A percentile compares a stretch with the other conserved stretches of the same genome.
phyloP scores from a whole-genome alignment of 768 basidiomycete species.

The Chalciporus chontae region DNA sequence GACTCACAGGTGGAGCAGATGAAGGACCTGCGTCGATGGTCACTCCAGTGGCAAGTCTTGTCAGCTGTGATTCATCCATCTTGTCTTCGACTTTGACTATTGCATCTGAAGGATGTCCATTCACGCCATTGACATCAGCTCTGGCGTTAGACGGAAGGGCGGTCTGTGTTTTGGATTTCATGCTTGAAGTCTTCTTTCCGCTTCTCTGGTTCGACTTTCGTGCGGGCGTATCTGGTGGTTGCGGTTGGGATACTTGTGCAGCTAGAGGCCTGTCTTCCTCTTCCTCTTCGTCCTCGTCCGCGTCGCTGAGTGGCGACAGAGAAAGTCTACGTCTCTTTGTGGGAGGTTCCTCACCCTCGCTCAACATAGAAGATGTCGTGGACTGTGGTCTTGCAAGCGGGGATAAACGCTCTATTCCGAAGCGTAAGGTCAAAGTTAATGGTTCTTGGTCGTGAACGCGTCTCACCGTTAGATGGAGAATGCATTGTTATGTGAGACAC shows the following conservation, averaged over 20 bases:
- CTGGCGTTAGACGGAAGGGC: conserved; percentile 44
- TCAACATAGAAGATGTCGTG: conserved; percentile 41
- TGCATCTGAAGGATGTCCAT: conserved; percentile 47
- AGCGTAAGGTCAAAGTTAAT: conserved; percentile 1
- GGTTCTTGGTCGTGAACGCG: neutral
- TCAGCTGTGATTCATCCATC: conserved; percentile 74
- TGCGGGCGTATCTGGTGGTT: conserved; percentile 27
- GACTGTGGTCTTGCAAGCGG: conserved; percentile 17
- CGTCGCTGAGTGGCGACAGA: conserved; percentile 50
- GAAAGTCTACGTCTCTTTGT: conserved; percentile 54
- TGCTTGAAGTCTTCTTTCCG: conserved; percentile 56
- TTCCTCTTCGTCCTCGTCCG: conserved; percentile 43
- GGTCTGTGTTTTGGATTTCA: conserved; percentile 58
- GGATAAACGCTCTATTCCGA: conserved; percentile 24
- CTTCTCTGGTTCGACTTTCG: conserved; percentile 38
- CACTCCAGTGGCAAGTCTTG: conserved; percentile 74
- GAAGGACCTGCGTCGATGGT: conserved; percentile 63
- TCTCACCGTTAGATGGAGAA: conserved; percentile 53
- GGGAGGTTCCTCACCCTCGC: conserved; percentile 45
- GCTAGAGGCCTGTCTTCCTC: conserved; percentile 60
- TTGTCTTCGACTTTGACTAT: conserved; percentile 73
- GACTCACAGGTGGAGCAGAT: conserved; percentile 46
- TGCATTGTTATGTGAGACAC: conserved; percentile 49
- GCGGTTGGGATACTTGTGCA: conserved; percentile 36
- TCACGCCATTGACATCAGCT: conserved; percentile 36